phyloP scores from a whole-genome alignment of 176 grass and related monocot species.

The Saccharum officinarum region DNA sequence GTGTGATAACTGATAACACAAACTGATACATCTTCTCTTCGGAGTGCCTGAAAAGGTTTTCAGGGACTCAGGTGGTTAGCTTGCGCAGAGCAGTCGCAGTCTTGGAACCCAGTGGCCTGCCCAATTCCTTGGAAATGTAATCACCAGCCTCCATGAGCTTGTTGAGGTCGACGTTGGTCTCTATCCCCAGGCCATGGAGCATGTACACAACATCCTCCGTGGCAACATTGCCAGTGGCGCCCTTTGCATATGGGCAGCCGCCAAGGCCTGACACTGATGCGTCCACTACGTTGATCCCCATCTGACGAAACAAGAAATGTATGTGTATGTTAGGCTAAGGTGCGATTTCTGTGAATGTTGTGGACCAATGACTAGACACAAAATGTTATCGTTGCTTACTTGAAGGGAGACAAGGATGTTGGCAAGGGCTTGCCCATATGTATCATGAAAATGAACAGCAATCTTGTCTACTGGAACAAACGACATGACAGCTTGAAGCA shows the following conservation, averaged over 20 bases:
- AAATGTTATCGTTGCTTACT: slow-evolving; percentile 39
- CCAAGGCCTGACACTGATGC: slow-evolving; percentile 85
- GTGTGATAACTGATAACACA: not conserved
- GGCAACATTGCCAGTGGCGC: slow-evolving; percentile 82
- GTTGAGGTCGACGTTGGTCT: slow-evolving; percentile 66
- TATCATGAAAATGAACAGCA: slow-evolving; percentile 91
- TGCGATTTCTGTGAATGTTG: not conserved
- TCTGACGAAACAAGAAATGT: slow-evolving; percentile 36
- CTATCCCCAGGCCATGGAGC: slow-evolving; percentile 87
- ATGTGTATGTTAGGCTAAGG: not conserved
- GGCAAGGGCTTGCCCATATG: slow-evolving; percentile 83
- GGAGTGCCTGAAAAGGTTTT: not conserved
- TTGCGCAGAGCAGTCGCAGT: slow-evolving; percentile 63
- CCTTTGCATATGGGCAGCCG: slow-evolving; percentile 86
- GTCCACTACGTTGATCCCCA: slow-evolving; percentile 76
- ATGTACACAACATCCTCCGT: slow-evolving; percentile 88
- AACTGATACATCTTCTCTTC: not conserved
- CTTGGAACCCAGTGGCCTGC: slow-evolving; percentile 67
- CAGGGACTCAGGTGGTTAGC: slow-evolving; percentile 24
- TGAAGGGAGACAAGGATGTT: slow-evolving; percentile 86
- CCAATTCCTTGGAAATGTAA: slow-evolving; percentile 85
- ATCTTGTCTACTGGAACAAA: slow-evolving; percentile 77
- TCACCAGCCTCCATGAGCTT: slow-evolving; percentile 84
- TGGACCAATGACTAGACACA: not conserved
- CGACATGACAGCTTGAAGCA: slow-evolving; percentile 77